Evolutionary conservation across 768 basidiomycete species (phyloP).

Genomic region (Mycena polygramma): DNA sequence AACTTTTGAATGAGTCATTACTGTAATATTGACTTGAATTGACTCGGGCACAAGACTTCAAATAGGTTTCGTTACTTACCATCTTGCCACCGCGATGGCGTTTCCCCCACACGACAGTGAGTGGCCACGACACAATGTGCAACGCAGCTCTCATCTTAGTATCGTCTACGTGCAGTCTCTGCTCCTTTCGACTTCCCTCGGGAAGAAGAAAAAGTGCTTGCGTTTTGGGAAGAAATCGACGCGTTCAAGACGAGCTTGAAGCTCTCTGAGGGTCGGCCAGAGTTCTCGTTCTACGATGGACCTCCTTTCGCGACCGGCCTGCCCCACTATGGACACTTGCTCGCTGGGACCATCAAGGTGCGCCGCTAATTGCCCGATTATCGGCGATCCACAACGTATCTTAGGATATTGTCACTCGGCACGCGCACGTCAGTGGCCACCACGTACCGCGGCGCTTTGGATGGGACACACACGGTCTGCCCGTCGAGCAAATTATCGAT

Average conservation of each 20-base stretch:
- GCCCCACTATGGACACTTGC: conserved; percentile 95
- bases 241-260: conserved; percentile 96
- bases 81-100: conserved; percentile 60
- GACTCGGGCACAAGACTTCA: conserved; percentile 24
- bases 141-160: conserved; percentile 35
- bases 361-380: conserved; percentile 39
- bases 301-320: conserved; percentile 97
- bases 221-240: conserved; percentile 96
- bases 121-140: conserved; percentile 42
- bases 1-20: background rate
- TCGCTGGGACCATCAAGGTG: conserved; percentile 95
- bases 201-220: conserved; percentile 91
- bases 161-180: conserved; percentile 63
- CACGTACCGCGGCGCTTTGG: conserved; percentile 96
- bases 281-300: conserved; percentile 96
- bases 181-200: conserved; percentile 85
- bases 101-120: conserved; percentile 81
- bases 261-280: conserved; percentile 90
- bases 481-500: conserved; percentile 99
- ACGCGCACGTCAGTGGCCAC: conserved; percentile 92
- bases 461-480: conserved; percentile 99
- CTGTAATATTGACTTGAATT: conserved; percentile 1
- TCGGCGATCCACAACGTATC: conserved; percentile 28
- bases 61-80: conserved; percentile 13
- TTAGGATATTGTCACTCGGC: conserved; percentile 97